These are phyloP conservation scores for Exsudoporus frostii DNA, from an alignment of 768 basidiomycete genomes.

Conservation along the genomic window DNA sequence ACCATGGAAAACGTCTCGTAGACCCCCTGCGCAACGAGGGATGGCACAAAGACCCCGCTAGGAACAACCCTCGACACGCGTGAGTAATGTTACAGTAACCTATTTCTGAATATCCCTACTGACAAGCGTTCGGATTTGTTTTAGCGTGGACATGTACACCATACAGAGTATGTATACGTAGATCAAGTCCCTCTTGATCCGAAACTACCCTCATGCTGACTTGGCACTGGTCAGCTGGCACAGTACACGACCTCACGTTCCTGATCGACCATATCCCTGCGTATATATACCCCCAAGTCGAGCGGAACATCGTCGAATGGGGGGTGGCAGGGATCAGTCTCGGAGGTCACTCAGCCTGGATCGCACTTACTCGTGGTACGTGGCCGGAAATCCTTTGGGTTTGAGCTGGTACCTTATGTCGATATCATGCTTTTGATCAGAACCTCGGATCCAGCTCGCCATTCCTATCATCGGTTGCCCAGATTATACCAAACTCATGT, in stretches of 20 bases:
- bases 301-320: slow-evolving; percentile 63
- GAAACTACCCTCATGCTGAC: not conserved
- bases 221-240: slow-evolving; percentile 40
- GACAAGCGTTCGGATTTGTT: slow-evolving; percentile 1
- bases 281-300: slow-evolving; percentile 67
- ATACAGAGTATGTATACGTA: slow-evolving; percentile 26
- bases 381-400: not conserved
- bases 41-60: slow-evolving; percentile 24
- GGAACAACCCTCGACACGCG: slow-evolving; percentile 28
- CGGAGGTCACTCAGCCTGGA: slow-evolving; percentile 85
- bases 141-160: slow-evolving; percentile 31
- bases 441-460: slow-evolving; percentile 43
- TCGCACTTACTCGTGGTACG: slow-evolving; percentile 50
- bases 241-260: slow-evolving; percentile 73
- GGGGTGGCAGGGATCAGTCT: slow-evolving; percentile 74
- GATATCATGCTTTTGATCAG: slow-evolving; percentile 23
- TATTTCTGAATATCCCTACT: not conserved
- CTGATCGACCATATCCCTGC: slow-evolving; percentile 77
- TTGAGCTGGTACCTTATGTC: not conserved
- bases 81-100: slow-evolving; percentile 10
- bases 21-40: slow-evolving; percentile 23
- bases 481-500: slow-evolving; percentile 57
- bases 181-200: not conserved
- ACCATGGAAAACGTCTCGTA: slow-evolving; percentile 28
- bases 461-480: slow-evolving; percentile 70